phyloP scores from a whole-genome alignment of 306 rosid species.

The Vicia faba region DNA sequence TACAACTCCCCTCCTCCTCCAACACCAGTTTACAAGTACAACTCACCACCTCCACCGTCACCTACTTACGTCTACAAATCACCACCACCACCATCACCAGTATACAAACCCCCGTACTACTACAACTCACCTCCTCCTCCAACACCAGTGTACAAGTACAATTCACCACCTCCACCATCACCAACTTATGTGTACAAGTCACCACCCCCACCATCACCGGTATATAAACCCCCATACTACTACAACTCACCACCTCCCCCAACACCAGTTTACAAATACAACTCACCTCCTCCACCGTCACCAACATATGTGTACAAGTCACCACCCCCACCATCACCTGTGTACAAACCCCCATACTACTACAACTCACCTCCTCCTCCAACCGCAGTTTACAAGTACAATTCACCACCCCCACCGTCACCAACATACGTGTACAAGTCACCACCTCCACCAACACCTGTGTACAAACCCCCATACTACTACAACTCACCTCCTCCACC shows the following conservation, averaged over 20 bases:
- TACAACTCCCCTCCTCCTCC: constrained; percentile 22
- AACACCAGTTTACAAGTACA: constrained; percentile 12
- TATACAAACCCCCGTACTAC: constrained; percentile 10
- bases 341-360: background rate
- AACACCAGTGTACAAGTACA: no score
- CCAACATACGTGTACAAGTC: constrained; percentile 34
- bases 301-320: constrained; percentile 33
- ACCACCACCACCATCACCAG: constrained; percentile 39
- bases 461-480: background rate
- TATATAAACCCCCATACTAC: background rate
- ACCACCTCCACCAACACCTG: constrained; percentile 50
- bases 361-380: background rate
- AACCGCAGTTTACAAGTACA: background rate
- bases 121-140: constrained; percentile 56
- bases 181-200: constrained; percentile 16
- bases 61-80: constrained; percentile 47
- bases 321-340: constrained; percentile 49
- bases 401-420: constrained; percentile 48
- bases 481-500: background rate
- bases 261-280: constrained; percentile 20
- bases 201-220: constrained; percentile 45
- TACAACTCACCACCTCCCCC: constrained; percentile 57
- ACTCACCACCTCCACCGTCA: constrained; percentile 15
- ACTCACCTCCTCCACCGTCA: constrained; percentile 45
- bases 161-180: background rate